phyloP scores from a whole-genome alignment of 192 early-diverging fungal genomes.

The Coemansia furcata region DNA sequence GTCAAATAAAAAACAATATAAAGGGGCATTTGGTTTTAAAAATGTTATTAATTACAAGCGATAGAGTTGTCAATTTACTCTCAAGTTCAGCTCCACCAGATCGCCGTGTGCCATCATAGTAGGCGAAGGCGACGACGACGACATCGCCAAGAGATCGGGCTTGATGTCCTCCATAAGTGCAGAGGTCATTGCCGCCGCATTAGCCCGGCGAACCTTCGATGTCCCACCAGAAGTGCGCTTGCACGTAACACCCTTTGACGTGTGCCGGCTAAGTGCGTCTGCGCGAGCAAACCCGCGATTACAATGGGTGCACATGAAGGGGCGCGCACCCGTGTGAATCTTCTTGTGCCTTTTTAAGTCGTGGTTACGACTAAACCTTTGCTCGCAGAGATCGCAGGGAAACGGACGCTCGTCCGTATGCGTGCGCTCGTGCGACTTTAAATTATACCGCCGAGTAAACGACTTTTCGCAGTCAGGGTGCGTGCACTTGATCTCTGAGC shows the following conservation, averaged over 20 bases:
- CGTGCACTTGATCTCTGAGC: conserved; percentile 54
- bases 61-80: too few relatives aligned
- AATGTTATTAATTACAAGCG: too few relatives aligned
- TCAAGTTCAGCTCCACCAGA: too few relatives aligned
- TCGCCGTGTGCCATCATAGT: too few relatives aligned
- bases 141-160: not conserved
- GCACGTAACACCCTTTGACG: conserved; percentile 47
- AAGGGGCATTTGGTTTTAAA: too few relatives aligned
- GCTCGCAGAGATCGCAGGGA: conserved; percentile 61
- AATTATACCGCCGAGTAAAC: conserved; percentile 86
- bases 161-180: not conserved
- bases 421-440: conserved; percentile 77
- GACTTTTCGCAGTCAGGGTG: conserved; percentile 77
- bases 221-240: conserved; percentile 29
- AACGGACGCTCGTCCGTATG: conserved; percentile 78
- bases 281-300: conserved; percentile 42
- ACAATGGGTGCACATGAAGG: conserved; percentile 61
- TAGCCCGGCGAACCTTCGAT: not conserved
- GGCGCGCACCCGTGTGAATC: conserved; percentile 61
- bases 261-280: conserved; percentile 50
- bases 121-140: not conserved
- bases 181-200: not conserved
- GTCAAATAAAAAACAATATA: too few relatives aligned
- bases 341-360: conserved; percentile 74
- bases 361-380: conserved; percentile 74